A percentile compares a stretch with the other conserved stretches of the same genome.
Evolutionary conservation across 2,329 filamentous ascomycete species (phyloP).

Genomic region (Calonectria honghensis): DNA sequence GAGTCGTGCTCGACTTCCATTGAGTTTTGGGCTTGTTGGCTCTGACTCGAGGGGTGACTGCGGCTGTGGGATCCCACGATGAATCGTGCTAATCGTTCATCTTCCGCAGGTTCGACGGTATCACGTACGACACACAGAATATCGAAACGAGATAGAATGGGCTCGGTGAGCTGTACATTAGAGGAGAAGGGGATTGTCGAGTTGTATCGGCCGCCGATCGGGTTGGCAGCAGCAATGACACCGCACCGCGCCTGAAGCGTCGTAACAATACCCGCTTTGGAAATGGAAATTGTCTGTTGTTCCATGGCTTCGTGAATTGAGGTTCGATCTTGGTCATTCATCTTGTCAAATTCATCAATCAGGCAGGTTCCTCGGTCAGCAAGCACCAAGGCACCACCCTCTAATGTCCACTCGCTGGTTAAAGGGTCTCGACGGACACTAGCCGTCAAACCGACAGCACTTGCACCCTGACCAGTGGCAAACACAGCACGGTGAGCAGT

Average conservation of each 20-base stretch:
- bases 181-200: constrained; percentile 95
- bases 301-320: constrained; percentile 99
- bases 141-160: constrained; percentile 98
- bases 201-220: constrained; percentile 96
- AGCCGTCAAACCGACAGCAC: constrained; percentile 96
- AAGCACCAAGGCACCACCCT: constrained; percentile 95
- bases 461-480: constrained; percentile 97
- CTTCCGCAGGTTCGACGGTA: constrained; percentile 92
- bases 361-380: constrained; percentile 96
- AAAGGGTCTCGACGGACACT: constrained; percentile 96
- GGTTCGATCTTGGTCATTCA: constrained; percentile 99
- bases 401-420: constrained; percentile 97
- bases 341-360: constrained; percentile 99
- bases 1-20: constrained; percentile 80
- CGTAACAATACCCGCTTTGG: constrained; percentile 98
- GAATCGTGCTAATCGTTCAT: constrained; percentile 94
- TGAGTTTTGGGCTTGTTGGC: constrained; percentile 69
- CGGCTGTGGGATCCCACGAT: constrained; percentile 96
- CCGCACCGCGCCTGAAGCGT: constrained; percentile 96
- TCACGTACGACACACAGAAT: constrained; percentile 97
- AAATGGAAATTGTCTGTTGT: constrained; percentile 99
- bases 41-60: constrained; percentile 82
- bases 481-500: constrained; percentile 98
- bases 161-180: constrained; percentile 97
- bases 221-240: constrained; percentile 97